Base-by-base conservation (phyloP, 2,329 filamentous ascomycete species). In the Calonectria pauciramosa region DNA sequence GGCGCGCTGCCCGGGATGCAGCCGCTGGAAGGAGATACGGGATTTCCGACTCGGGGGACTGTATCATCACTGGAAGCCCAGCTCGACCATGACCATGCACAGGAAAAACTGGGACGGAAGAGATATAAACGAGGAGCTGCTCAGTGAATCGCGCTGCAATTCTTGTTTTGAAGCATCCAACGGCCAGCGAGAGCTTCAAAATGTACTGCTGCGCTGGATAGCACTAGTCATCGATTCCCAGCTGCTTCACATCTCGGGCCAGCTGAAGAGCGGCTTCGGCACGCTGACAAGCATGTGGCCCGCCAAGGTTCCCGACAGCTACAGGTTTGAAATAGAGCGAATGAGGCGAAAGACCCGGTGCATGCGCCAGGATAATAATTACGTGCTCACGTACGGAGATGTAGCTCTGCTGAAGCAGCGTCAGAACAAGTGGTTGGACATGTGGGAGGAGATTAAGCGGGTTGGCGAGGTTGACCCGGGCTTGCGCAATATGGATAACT, bases 21-120 rank as follows among this genome's bases (percentile, higher is more conserved):
- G 44, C n/a, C n/a, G 51, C 11, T 79, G 78, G 77, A 69, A 77
- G 47, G 78, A 79, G 20, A 3, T 77, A 0, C 69, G 77, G 32
- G 71, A 52, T 1, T 77, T 79, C 51, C 74, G 77, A 7, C 0
- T 72, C 3, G 60, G 49, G 6, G 59, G 69, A 0, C 2, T 34
- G 0, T 54, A 26, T 23, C 34, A 18, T 0, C 64, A 65, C 11
- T 70, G 65, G 71, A 70, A 56, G 3, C 67, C 71, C 2, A 59
- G 44, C 11, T 6, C 36, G 0, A 13, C 10, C 9, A 13, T 16
- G 2, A 0, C 4, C 1, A 1, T 36, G 0, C 6, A 3, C 13
- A 34, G 18, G 10, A 9, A 1, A 1, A 73, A 47, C 7, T 63
- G 60, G 67, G 65, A 74, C 3, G 14, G 20, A 0, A 23, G 26